A percentile compares a stretch with the other conserved stretches of the same genome.
phyloP scores from a whole-genome alignment of 257 asterid genomes.

The Lithospermum erythrorhizon region DNA sequence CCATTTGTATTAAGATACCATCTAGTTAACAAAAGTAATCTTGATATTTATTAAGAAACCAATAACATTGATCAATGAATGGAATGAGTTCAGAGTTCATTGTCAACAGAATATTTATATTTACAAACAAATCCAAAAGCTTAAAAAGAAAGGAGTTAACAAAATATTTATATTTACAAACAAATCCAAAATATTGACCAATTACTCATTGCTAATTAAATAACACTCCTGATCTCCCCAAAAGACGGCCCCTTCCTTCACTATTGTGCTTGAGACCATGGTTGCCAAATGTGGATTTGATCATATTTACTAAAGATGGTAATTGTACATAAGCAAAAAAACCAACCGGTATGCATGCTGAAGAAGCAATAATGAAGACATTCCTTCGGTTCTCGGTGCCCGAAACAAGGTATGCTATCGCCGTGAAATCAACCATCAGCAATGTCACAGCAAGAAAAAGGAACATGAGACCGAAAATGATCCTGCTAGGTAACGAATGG shows the following conservation, averaged over 20 bases:
- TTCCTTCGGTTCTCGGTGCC: constrained; percentile 5
- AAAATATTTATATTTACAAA: not conserved
- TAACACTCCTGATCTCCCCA: not conserved
- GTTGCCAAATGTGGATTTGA: constrained; percentile 15
- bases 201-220: not conserved
- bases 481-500: constrained; percentile 11
- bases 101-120: not conserved
- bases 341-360: constrained; percentile 11
- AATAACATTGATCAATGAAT: not conserved
- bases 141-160: too few relatives aligned
- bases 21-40: too few relatives aligned
- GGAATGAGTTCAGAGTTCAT: not conserved
- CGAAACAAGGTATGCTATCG: constrained; percentile 9
- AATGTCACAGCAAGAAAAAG: constrained; percentile 10
- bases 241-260: not conserved
- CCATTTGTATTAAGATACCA: too few relatives aligned
- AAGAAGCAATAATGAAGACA: constrained; percentile 6
- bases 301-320: constrained; percentile 11
- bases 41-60: too few relatives aligned
- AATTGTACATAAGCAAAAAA: constrained; percentile 9
- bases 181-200: not conserved
- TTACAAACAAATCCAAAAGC: not conserved
- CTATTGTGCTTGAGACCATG: not conserved
- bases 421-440: constrained; percentile 15
- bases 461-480: constrained; percentile 13